Conservation (phyloP, 1,284 basidiomycete species). For the Xanthoconium separans region DNA sequence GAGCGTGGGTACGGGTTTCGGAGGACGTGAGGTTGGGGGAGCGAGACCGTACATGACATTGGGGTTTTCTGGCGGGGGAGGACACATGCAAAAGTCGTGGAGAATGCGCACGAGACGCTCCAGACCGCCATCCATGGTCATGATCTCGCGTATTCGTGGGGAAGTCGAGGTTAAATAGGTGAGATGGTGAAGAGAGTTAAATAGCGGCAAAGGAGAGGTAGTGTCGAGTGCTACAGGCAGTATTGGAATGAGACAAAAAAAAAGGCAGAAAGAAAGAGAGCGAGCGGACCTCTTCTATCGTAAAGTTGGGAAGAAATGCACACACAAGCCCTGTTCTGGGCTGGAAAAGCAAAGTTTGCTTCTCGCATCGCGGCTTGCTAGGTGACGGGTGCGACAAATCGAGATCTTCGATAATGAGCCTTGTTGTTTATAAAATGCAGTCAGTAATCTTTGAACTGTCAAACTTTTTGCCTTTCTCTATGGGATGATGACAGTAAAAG, state of each 20-base stretch:
- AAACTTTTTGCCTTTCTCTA: background rate
- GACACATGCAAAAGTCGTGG: conserved; percentile 81
- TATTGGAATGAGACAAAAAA: conserved; percentile 19
- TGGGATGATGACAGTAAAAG: conserved; percentile 1
- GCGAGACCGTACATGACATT: conserved; percentile 71
- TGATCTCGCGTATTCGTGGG: conserved; percentile 96
- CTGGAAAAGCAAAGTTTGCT: conserved; percentile 94
- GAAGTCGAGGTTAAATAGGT: conserved; percentile 97
- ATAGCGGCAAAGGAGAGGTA: conserved; percentile 84
- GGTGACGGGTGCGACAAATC: conserved; percentile 16
- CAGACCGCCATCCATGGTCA: conserved; percentile 96
- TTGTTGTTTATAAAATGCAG: background rate
- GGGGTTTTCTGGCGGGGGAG: conserved; percentile 74
- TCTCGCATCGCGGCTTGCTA: conserved; percentile 74
- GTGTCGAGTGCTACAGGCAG: conserved; percentile 82
- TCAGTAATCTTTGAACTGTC: background rate
- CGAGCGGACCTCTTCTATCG: conserved; percentile 84
- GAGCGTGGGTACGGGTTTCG: conserved; percentile 54
- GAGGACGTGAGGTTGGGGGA: conserved; percentile 53
- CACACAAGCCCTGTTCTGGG: conserved; percentile 93
- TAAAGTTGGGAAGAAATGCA: conserved; percentile 95
- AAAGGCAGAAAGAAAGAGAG: background rate
- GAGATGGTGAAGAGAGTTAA: conserved; percentile 97
- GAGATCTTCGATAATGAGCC: conserved; percentile 14
- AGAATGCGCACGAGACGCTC: conserved; percentile 93